Conservation (phyloP, 352 stramenopile species). For the Thalassiosira hispida region DNA sequence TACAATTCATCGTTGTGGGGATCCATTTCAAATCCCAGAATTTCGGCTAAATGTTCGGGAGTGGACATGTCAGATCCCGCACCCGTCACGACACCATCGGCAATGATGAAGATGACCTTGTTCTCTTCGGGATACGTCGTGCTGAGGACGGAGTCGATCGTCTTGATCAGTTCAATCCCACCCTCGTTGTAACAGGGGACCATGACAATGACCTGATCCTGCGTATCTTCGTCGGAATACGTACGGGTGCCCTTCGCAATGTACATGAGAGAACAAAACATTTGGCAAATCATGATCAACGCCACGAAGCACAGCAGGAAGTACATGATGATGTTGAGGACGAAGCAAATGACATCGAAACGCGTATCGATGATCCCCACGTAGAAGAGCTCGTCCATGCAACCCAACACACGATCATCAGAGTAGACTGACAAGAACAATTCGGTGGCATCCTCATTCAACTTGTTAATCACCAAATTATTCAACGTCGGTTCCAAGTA, state of each 20-base stretch:
- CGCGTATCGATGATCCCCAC: constrained; percentile 59
- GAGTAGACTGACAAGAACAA: constrained; percentile 54
- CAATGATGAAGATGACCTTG: constrained; percentile 67
- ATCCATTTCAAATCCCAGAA: constrained; percentile 67
- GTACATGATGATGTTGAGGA: constrained; percentile 62
- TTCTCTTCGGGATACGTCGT: constrained; percentile 68
- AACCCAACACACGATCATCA: constrained; percentile 49
- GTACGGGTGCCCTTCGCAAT: constrained; percentile 48
- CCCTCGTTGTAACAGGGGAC: constrained; percentile 71
- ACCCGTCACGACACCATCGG: constrained; percentile 65
- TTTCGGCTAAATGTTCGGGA: constrained; percentile 57
- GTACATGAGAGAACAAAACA: constrained; percentile 63
- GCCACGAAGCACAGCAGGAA: constrained; percentile 57
- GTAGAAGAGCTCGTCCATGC: constrained; percentile 65
- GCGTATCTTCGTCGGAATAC: constrained; percentile 45
- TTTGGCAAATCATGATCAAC: constrained; percentile 52
- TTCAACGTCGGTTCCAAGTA: constrained; percentile 59
- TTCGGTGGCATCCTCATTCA: constrained; percentile 63
- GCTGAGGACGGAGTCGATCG: constrained; percentile 56
- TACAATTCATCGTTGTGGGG: constrained; percentile 53
- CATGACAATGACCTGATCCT: constrained; percentile 67
- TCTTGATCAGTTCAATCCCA: constrained; percentile 64
- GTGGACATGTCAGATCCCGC: constrained; percentile 50
- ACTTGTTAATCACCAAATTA: constrained; percentile 63
- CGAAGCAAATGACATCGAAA: constrained; percentile 59